These are phyloP conservation scores for Lentinula novae-zelandiae DNA, from an alignment of 1,284 basidiomycete species.

Conservation along the genomic window DNA sequence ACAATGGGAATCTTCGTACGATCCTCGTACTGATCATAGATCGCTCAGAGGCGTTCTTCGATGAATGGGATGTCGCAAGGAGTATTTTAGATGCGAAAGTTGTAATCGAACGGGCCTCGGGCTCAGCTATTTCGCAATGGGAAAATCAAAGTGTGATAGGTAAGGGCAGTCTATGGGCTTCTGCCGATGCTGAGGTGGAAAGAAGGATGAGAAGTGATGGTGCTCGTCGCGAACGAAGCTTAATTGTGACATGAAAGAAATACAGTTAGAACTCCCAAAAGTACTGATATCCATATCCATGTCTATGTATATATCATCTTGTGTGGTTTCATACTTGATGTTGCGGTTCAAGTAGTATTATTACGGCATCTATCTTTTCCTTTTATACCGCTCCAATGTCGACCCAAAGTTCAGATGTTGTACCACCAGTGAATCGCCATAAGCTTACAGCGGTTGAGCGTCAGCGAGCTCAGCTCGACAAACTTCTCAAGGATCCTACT, in stretches of 20 bases:
- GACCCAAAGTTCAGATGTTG: constrained; percentile 2
- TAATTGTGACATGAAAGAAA: neutral
- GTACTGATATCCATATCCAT: neutral
- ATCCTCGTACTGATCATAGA: constrained; percentile 12
- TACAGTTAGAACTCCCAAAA: neutral
- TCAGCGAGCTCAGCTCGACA: constrained; percentile 77
- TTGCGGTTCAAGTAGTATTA: neutral
- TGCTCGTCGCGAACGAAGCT: neutral
- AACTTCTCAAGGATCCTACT: constrained; percentile 81
- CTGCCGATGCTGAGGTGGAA: constrained; percentile 3
- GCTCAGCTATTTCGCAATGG: constrained; percentile 8
- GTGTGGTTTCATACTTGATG: neutral
- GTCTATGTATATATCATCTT: neutral
- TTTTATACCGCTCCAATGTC: constrained; percentile 4
- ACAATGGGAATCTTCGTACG: constrained; percentile 6
- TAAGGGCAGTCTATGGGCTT: neutral
- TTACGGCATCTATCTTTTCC: neutral
- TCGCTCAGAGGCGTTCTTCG: neutral
- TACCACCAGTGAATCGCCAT: constrained; percentile 47
- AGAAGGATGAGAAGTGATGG: neutral
- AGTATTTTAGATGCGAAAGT: constrained; percentile 2
- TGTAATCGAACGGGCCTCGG: neutral
- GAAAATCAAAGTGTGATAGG: neutral
- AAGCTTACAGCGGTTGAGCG: constrained; percentile 67
- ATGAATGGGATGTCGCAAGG: neutral